phyloP scores from a whole-genome alignment of 495 filamentous ascomycete species.

The Aspergillus avenaceus region DNA sequence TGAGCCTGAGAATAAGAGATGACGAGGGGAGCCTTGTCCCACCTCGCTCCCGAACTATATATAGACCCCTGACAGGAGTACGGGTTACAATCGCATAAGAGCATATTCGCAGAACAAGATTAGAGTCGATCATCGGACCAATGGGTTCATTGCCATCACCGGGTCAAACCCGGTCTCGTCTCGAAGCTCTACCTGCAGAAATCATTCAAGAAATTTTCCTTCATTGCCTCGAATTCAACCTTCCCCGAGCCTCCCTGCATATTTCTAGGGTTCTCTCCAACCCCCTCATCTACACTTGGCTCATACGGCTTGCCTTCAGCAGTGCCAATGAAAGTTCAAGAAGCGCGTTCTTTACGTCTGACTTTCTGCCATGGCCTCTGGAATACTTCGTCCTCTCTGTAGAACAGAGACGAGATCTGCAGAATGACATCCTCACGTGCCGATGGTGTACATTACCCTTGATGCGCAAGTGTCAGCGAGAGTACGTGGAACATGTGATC shows the following conservation, averaged over 20 bases:
- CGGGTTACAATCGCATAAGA: not conserved
- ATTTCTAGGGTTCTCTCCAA: slow-evolving; percentile 31
- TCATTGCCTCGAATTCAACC: slow-evolving; percentile 44
- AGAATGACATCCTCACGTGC: slow-evolving; percentile 34
- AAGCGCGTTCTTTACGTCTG: slow-evolving; percentile 28
- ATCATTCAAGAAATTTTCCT: slow-evolving; percentile 51
- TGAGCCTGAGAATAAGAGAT: not conserved
- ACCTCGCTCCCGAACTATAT: not conserved
- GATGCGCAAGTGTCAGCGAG: slow-evolving; percentile 36
- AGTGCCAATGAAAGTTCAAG: slow-evolving; percentile 28
- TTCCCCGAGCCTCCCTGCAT: slow-evolving; percentile 41
- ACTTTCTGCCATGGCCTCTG: slow-evolving; percentile 36
- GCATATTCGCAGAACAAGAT: no score
- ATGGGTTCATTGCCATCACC: slow-evolving; percentile 12
- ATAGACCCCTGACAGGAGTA: not conserved
- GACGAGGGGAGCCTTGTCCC: not conserved
- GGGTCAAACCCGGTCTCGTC: slow-evolving; percentile 20
- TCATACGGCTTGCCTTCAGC: slow-evolving; percentile 41
- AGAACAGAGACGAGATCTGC: slow-evolving; percentile 21
- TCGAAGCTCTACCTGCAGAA: slow-evolving; percentile 51
- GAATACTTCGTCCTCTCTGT: slow-evolving; percentile 25
- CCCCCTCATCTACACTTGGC: slow-evolving; percentile 39
- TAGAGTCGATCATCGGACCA: slow-evolving; percentile 7
- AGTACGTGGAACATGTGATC: slow-evolving; percentile 34
- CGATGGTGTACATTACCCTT: slow-evolving; percentile 43